phyloP scores from a whole-genome alignment of 345 rosid genomes.

The Turnera subulata region DNA sequence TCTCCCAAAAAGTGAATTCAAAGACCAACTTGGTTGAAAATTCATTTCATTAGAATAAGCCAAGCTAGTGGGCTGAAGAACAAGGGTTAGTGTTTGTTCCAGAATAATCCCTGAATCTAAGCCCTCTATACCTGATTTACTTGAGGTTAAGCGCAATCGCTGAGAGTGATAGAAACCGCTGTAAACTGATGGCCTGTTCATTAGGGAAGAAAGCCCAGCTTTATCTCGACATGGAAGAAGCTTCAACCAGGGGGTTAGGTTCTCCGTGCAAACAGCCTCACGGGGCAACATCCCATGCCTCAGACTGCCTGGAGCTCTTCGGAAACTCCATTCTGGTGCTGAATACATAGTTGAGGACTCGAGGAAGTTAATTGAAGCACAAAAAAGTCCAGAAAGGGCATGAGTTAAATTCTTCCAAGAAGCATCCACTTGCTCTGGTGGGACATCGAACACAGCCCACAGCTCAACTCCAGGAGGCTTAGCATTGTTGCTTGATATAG shows the following conservation, averaged over 20 bases:
- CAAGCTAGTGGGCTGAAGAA: constrained; percentile 54
- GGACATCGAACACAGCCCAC: constrained; percentile 94
- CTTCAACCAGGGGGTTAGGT: constrained; percentile 97
- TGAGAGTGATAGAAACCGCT: constrained; percentile 94
- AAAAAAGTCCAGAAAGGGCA: constrained; percentile 86
- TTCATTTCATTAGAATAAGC: constrained; percentile 26
- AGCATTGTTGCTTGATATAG: constrained; percentile 77
- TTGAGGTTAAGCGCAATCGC: constrained; percentile 55
- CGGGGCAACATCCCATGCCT: constrained; percentile 91
- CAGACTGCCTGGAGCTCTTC: constrained; percentile 49
- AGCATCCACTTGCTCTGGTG: constrained; percentile 61
- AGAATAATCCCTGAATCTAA: constrained; percentile 50
- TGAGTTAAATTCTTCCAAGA: constrained; percentile 90
- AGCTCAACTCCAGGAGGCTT: constrained; percentile 96
- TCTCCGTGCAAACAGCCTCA: constrained; percentile 98
- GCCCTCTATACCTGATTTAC: constrained; percentile 35
- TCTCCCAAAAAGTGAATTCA: constrained; percentile 80
- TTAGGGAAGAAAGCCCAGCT: constrained; percentile 67
- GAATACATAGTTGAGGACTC: constrained; percentile 77
- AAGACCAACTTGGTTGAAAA: constrained; percentile 78
- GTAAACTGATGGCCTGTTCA: constrained; percentile 92
- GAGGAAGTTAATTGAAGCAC: constrained; percentile 90
- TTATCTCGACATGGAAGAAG: constrained; percentile 95
- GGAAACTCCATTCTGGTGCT: constrained; percentile 78
- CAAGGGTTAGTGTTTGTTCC: constrained; percentile 80